A percentile compares a stretch with the other conserved stretches of the same genome.
phyloP scores from a whole-genome alignment of 805 yeast genomes.

The Candida sonorensis region DNA sequence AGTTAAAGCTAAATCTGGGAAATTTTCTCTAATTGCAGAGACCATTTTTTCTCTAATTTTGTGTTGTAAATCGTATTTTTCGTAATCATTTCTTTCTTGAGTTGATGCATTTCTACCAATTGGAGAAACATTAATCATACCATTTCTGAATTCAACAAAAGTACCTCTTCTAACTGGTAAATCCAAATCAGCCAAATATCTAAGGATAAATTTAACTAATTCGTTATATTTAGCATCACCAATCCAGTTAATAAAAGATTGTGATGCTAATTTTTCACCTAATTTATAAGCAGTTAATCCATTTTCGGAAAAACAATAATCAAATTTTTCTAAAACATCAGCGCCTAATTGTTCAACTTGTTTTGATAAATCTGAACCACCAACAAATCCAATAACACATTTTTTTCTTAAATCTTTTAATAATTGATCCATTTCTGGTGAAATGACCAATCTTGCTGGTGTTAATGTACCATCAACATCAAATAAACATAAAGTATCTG shows the following conservation, averaged over 20 bases:
- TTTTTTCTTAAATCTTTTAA: slow-evolving; percentile 77
- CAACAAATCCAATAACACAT: slow-evolving; percentile 94
- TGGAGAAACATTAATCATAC: slow-evolving; percentile 98
- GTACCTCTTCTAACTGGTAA: slow-evolving; percentile 98
- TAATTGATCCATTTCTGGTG: slow-evolving; percentile 70
- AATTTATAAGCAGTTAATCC: slow-evolving; percentile 95
- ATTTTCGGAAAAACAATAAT: slow-evolving; percentile 94
- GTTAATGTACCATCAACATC: slow-evolving; percentile 99
- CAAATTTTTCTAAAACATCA: slow-evolving; percentile 71
- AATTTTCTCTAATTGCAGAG: slow-evolving; percentile 71
- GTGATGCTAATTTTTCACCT: slow-evolving; percentile 85
- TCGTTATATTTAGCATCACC: slow-evolving; percentile 93
- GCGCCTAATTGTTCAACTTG: slow-evolving; percentile 95
- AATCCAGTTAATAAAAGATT: slow-evolving; percentile 90
- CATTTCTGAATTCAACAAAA: slow-evolving; percentile 97
- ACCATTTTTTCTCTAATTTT: slow-evolving; percentile 83
- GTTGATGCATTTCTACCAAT: slow-evolving; percentile 97
- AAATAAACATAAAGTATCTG: slow-evolving; percentile 83
- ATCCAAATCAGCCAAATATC: slow-evolving; percentile 78
- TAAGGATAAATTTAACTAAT: slow-evolving; percentile 77
- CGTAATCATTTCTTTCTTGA: slow-evolving; percentile 88
- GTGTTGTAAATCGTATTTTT: slow-evolving; percentile 73
- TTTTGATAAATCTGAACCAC: slow-evolving; percentile 91
- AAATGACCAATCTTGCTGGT: slow-evolving; percentile 75
- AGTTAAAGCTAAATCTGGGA: slow-evolving; percentile 80